Evolutionary conservation across 805 yeast species (phyloP), one percentile per base, ranked within the genome.

Genomic region (Pichia paraexigua): DNA sequence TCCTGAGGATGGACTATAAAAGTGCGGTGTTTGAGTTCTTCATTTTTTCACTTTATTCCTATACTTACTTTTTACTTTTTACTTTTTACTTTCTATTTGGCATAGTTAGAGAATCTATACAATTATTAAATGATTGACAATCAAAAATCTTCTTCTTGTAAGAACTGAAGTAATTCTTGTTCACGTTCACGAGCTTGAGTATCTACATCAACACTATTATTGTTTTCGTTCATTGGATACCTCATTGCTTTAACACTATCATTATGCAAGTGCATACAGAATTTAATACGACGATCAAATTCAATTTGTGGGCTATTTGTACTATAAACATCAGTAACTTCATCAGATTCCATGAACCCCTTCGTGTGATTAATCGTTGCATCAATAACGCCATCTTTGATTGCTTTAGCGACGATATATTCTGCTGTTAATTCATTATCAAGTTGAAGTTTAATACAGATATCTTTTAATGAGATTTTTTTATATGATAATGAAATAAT

Each of bases 381-480:
- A 63, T 94, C 98, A 65, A 94, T 88, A 48, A 94, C 98, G 54
- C 96, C 97, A 66, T 94, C 99, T 63, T 96, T 83, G 53, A 94
- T 92, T 25, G 97, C 94, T 73, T 94, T 92, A 40, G 97, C 88
- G 22, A 94, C 96, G 67, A 94, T 90, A 67, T 92, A 94, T 72
- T 94, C 99, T 1, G 97, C 96, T 60, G 92, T 84, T 63, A 94
- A 91, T 72, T 94, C 99, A 46, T 91, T 83, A 62, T 92, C 99
- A 56, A 94, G 77, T 60, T 87, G 90, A 64, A 94, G 78, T 65
- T 92, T 88, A 61, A 94, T 78, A 69, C 99, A 94, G 52, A 94
- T 90, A 64, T 94, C 99, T 68, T 85, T 87, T 61, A 94, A 77
- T 4, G 97, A 87, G 55, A 94, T 94, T 65, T 81, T 83, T 54